Evolutionary conservation across 2,329 filamentous ascomycete genomes (phyloP), one percentile per base, ranked within the genome.

Genomic region (Fusarium chaquense): DNA sequence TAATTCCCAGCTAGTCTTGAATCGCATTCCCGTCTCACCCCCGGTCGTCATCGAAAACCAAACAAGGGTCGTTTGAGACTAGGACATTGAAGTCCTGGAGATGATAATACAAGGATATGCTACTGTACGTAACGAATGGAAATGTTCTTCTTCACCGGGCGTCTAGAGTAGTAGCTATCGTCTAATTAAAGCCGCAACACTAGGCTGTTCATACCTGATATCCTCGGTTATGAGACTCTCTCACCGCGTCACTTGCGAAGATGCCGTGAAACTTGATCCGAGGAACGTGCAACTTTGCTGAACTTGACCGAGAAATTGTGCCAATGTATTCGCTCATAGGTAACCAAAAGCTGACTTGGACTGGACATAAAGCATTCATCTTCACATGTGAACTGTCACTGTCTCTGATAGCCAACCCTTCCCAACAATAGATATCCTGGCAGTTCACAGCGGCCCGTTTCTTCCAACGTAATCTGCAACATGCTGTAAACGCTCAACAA

Each of bases 171-270:
- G 32, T 26, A 55, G 38, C 22, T 36, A 20, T 43, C 4, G 26
- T 71, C 22, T 51, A 22, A 52, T 53, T 62, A 71, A 61, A 71
- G 59, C 67, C 61, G 66, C 65, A 55, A 46, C 22, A 43, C 53
- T 58, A 40, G 54, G 46, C 57, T 51, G 41, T 47, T 41, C 41
- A 38, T 45, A 20, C 40, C 30, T 35, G 44, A 51, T 62, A 72
- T 66, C 72, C 72, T 74, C 72, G 72, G 70, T 43, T 72, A 70
- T 61, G 33, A 49, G 41, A 62, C 58, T 35, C n/a, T 35, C n/a
- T 26, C 35, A 49, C 30, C 47, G 62, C 72, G 72, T 66, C 60
- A 72, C 55, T 69, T 53, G 20, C 46, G 32, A 60, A 35, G 18
- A 47, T 55, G 57, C 49, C 28, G 28, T 57, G 51, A 33, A 59